phyloP scores from a whole-genome alignment of 805 yeast genomes.

The Isabelozyma pseudorhagii region DNA sequence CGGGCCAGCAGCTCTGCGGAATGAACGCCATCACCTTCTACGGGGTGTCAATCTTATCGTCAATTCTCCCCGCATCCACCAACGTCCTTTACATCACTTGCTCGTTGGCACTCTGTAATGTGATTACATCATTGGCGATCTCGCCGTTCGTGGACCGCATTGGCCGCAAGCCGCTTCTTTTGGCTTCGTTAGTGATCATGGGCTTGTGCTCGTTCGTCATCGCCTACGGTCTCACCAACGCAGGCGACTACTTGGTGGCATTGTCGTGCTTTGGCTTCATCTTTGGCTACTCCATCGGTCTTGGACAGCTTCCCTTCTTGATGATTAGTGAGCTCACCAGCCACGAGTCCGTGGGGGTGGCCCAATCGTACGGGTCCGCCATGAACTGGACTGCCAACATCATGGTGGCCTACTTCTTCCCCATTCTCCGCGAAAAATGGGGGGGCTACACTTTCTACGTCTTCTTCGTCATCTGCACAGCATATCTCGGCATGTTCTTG shows the following conservation, averaged over 20 bases:
- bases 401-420: constrained; percentile 30
- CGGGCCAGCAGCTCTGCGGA: constrained; percentile 55
- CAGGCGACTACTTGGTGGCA: constrained; percentile 13
- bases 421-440: constrained; percentile 19
- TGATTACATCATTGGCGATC: constrained; percentile 62
- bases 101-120: constrained; percentile 67
- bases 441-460: constrained; percentile 28
- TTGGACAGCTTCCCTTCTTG: constrained; percentile 37
- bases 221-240: constrained; percentile 19
- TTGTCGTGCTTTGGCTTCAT: constrained; percentile 29
- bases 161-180: constrained; percentile 59
- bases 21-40: constrained; percentile 88
- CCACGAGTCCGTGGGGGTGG: constrained; percentile 29
- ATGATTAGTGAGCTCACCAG: constrained; percentile 34
- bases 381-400: constrained; percentile 35
- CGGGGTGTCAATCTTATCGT: constrained; percentile 75
- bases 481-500: constrained; percentile 16
- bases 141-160: constrained; percentile 67
- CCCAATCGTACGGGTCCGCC: constrained; percentile 34
- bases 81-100: constrained; percentile 69
- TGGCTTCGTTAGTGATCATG: constrained; percentile 20
- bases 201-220: constrained; percentile 21
- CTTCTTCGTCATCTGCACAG: constrained; percentile 17
- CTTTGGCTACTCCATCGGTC: constrained; percentile 31
- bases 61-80: constrained; percentile 55